Base-by-base conservation (phyloP, 441 rosid species). In the Kokia cookei region DNA sequence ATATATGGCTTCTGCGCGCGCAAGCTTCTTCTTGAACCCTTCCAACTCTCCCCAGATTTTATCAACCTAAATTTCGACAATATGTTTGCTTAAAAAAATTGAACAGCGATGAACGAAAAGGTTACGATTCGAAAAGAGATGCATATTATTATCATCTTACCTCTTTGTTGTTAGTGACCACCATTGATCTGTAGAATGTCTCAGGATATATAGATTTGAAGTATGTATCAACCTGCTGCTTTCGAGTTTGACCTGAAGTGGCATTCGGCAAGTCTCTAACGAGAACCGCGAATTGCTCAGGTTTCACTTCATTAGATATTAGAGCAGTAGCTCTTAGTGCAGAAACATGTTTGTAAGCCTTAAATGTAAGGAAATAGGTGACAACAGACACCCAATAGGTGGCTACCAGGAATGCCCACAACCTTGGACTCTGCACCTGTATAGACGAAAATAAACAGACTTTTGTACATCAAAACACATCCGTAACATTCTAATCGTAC, bases 161-260 rank as follows among this genome's bases (percentile, higher is more conserved):
- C 96, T 84, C 71, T 79, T 83, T 90, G 81, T 90, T 95, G 77
- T 90, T 55, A 4, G 99, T 93, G 43, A 83, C 84, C 61, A 95
- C 85, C 85, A 95, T 82, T 3, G 99, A 95, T 78, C 98, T 82
- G 79, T 93, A 93, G 83, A 85, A 95, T 17, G 97, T 83, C 5
- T 93, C 92, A 0, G 91, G 92, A 80, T 91, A 91, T 48, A 95
- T 88, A 47, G 90, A 72, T 80, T 82, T 84, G 81, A 91, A 93
- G 77, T 85, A 95, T 11, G 97, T 84, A 84, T 95, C 98, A n/a
- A 93, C 88, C 51, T 90, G 96, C 75, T 93, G 93, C 83, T 93
- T 95, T 68, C 83, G 79, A 13, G 91, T 79, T 79, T 85, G 90
- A 19, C 96, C 93, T 15, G 77, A 73, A 26, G 86, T 76, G 62